Conservation (phyloP, 1,284 basidiomycete genomes). For the Melampsora medusae region DNA sequence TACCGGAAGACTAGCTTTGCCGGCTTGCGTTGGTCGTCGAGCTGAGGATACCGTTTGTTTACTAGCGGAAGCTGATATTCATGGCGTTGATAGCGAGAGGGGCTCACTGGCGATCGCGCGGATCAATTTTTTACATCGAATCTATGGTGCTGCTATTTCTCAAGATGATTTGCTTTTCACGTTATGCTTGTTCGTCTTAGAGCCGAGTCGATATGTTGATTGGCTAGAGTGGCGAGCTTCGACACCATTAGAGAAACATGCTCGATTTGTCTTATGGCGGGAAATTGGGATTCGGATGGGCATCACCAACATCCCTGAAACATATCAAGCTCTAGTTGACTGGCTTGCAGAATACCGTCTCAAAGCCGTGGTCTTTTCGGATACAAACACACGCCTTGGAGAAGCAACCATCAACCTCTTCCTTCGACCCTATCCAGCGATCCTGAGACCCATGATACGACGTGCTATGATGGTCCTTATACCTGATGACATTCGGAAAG, state of each 20-base stretch:
- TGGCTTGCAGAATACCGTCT: not conserved
- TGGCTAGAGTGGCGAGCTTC: not conserved
- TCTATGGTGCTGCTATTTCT: not conserved
- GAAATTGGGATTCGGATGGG: not conserved
- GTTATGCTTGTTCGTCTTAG: not conserved
- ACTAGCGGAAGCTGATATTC: not conserved
- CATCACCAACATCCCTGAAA: not conserved
- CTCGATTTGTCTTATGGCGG: not conserved
- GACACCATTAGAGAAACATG: not conserved
- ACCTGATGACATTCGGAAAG: not conserved
- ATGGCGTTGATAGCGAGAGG: not conserved
- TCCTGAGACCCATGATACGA: not conserved
- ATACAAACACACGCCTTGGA: not conserved
- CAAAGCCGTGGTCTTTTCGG: not conserved
- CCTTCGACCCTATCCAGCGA: not conserved
- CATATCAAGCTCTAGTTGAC: not conserved
- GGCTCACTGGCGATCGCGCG: not conserved
- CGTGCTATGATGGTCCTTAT: not conserved
- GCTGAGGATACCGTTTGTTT: constrained; percentile 4
- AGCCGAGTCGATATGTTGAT: not conserved
- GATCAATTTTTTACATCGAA: not conserved
- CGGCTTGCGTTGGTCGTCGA: not conserved
- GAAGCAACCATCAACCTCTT: not conserved
- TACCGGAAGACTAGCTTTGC: not conserved
- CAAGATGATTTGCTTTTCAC: not conserved